A percentile compares a stretch with the other conserved stretches of the same genome.
Conservation (phyloP, 345 rosid species). For the Camelina sativa region DNA sequence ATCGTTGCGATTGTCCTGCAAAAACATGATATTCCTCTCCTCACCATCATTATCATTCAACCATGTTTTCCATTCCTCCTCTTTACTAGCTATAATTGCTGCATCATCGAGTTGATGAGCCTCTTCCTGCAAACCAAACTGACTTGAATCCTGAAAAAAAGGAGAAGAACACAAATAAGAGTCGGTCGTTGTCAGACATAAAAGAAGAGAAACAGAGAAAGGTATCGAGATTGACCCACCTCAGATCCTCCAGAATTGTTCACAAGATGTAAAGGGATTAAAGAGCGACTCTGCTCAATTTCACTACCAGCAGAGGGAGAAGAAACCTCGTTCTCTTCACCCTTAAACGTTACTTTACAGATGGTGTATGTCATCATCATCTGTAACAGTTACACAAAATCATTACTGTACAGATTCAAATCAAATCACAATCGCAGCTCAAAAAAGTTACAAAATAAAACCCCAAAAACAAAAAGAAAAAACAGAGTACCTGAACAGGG, state of each 20-base stretch:
- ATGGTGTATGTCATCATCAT: slow-evolving; percentile 39
- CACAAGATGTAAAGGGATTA: not conserved
- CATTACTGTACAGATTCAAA: not conserved
- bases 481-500: slow-evolving; percentile 23
- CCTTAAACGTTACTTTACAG: slow-evolving; percentile 45
- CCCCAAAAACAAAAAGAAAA: too few relatives aligned
- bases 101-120: not conserved
- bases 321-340: not conserved
- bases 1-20: slow-evolving; percentile 25
- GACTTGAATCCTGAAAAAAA: slow-evolving; percentile 1
- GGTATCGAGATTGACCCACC: too few relatives aligned
- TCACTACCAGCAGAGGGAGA: too few relatives aligned
- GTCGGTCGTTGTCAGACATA: not conserved
- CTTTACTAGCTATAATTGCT: not conserved
- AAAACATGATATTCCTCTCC: not conserved
- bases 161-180: not conserved
- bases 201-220: not conserved
- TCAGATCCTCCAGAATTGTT: slow-evolving; percentile 20
- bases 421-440: not conserved
- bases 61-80: not conserved
- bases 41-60: not conserved
- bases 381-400: not conserved
- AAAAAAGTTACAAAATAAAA: too few relatives aligned
- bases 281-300: too few relatives aligned
- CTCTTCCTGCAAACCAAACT: slow-evolving; percentile 2